Evolutionary conservation across 2,329 filamentous ascomycete species (phyloP).

Genomic region (Fusarium nygamai): DNA sequence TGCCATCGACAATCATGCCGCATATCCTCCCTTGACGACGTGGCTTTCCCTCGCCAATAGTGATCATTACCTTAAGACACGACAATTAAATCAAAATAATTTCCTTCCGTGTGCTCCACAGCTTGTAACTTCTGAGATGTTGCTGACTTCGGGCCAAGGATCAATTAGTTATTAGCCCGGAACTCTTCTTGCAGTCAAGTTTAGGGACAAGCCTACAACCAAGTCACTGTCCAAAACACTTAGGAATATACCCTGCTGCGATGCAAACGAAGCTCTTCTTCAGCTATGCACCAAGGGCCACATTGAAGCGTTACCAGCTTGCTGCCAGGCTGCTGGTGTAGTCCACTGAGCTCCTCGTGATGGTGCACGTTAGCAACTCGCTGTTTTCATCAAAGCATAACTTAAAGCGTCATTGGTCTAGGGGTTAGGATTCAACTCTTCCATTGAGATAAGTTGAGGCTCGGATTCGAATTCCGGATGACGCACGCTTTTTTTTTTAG

Average conservation of each 20-base stretch:
- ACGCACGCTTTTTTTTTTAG: neutral
- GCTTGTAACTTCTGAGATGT: neutral
- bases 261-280: too few relatives aligned
- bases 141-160: too few relatives aligned
- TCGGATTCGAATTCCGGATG: conserved; percentile 29
- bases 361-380: neutral
- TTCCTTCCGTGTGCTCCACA: too few relatives aligned
- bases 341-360: rapidly evolving
- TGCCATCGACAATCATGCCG: neutral
- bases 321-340: too few relatives aligned
- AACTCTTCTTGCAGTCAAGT: too few relatives aligned
- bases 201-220: too few relatives aligned
- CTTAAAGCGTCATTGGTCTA: conserved; percentile 15
- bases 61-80: neutral
- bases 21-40: neutral
- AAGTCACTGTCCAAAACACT: neutral
- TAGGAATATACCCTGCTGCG: rapidly evolving
- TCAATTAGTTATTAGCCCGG: too few relatives aligned
- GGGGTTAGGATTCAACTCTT: conserved; percentile 30
- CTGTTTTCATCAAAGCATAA: neutral
- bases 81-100: rapidly evolving
- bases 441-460: conserved; percentile 25
- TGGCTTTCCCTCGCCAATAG: neutral
- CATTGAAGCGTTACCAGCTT: neutral
- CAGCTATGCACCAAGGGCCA: neutral